Evolutionary conservation across 2,329 filamentous ascomycete genomes (phyloP).

Genomic region (Colletotrichum shisoi): DNA sequence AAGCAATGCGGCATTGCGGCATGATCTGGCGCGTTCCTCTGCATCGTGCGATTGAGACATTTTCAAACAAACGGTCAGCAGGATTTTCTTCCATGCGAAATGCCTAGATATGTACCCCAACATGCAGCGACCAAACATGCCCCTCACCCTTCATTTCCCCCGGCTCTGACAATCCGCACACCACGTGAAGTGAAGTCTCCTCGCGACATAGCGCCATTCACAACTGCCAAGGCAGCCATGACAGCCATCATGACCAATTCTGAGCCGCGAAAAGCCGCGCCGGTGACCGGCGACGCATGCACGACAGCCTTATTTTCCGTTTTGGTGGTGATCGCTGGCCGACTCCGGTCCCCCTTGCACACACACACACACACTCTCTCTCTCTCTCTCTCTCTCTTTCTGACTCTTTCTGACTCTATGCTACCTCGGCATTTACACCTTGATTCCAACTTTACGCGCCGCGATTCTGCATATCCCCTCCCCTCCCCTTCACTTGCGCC

Average conservation of each 20-base stretch:
- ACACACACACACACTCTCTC: no score
- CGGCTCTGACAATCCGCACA: neutral
- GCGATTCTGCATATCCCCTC: neutral
- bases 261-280: slow-evolving; percentile 38
- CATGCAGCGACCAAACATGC: neutral
- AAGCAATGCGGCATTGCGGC: slow-evolving; percentile 1
- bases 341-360: slow-evolving; percentile 6
- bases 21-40: slow-evolving; percentile 29
- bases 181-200: neutral
- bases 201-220: slow-evolving; percentile 24
- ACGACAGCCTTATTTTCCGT: slow-evolving; percentile 27
- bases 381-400: no score
- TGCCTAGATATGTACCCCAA: neutral
- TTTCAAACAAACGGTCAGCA: slow-evolving; percentile 31
- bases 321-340: slow-evolving; percentile 14
- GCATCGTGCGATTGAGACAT: slow-evolving; percentile 36
- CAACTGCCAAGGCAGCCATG: slow-evolving; percentile 24
- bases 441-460: neutral
- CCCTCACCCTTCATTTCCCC: slow-evolving; percentile 19
- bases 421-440: neutral
- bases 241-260: neutral
- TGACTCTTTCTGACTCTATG: neutral
- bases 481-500: neutral
- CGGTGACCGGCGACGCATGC: slow-evolving; percentile 28
- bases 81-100: neutral